These are phyloP conservation scores for Plasmodium coatneyi DNA, from an alignment of 169 alveolate species.

Conservation along the genomic window DNA sequence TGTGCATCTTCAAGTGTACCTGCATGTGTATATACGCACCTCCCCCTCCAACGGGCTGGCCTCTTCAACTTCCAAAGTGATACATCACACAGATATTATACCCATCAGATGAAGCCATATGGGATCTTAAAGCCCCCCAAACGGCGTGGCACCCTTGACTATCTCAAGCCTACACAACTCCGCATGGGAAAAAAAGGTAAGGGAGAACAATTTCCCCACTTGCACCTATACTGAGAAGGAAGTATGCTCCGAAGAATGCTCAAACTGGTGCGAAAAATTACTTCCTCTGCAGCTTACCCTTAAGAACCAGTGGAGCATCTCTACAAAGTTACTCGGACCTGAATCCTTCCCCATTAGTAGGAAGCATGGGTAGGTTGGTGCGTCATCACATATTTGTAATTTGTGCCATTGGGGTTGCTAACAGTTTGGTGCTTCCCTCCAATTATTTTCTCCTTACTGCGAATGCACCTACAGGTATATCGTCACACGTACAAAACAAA, in stretches of 20 bases:
- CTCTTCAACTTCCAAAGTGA: too few species aligned
- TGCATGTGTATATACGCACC: neutral
- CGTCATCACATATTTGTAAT: neutral
- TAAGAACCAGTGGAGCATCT: neutral
- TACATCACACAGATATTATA: neutral
- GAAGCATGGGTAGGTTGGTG: neutral
- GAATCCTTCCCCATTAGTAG: neutral
- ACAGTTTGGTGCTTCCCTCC: neutral
- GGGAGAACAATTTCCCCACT: neutral
- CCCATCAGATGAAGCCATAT: neutral
- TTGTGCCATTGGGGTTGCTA: neutral
- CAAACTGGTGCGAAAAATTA: neutral
- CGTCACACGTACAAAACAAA: neutral
- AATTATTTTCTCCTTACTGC: neutral
- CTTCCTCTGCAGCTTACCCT: neutral
- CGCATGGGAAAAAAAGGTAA: neutral
- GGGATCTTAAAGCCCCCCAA: neutral
- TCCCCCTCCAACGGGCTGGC: neutral
- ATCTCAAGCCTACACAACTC: neutral
- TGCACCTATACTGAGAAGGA: neutral
- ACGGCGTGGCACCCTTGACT: neutral
- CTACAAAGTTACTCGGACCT: neutral
- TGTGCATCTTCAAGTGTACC: neutral
- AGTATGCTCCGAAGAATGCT: neutral
- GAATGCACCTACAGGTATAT: neutral